Base-by-base conservation (phyloP, 2,329 filamentous ascomycete species). In the Phialemoniopsis sp. region DNA sequence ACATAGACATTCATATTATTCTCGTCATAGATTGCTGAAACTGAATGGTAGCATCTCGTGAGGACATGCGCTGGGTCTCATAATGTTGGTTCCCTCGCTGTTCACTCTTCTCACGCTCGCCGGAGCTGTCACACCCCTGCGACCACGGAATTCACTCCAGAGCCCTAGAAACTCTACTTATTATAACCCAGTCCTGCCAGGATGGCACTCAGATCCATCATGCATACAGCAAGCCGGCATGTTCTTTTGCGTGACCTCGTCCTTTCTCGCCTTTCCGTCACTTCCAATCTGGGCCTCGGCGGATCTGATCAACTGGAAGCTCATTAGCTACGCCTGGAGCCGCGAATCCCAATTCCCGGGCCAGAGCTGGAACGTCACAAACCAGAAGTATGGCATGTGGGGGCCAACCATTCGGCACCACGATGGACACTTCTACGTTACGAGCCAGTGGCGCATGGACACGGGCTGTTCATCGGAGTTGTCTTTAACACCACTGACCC, bases 281-380 rank as follows among this genome's bases (percentile, higher is more conserved):
- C 55, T 76, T 5, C 72, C 73, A 0, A 64, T 78, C 15, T 68
- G 76, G 47, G 69, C 70, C 3, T 73, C 67, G n/a, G 65, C 62
- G 38, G 72, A 78, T 47, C 51, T 79, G 14, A 46, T 61, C 13
- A 66, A 68, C 38, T 78, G 72, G 72, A 70, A 66, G 40, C 59
- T 61, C 8, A 50, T 57, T 37, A 60, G 62, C 39, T 63, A 68
- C 30, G 65, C 58, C 4, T 62, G 63, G 49, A 64, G 54, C 36
- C 60, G 64, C 4, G 58, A 67, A 29, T 48, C 54, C 1, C 68
- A 71, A 45, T 57, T 73, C 4, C n/a, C n/a, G n/a, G 59, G 58
- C 3, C 41, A 60, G 30, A 53, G 47, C 47, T 53, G 46, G 45
- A 55, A 50, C 38, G 55, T 58, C 3, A 49, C 51, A 0, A 52